These are phyloP conservation scores for Micractinium conductrix DNA, from an alignment of 139 green algal genomes.

Conservation along the genomic window DNA sequence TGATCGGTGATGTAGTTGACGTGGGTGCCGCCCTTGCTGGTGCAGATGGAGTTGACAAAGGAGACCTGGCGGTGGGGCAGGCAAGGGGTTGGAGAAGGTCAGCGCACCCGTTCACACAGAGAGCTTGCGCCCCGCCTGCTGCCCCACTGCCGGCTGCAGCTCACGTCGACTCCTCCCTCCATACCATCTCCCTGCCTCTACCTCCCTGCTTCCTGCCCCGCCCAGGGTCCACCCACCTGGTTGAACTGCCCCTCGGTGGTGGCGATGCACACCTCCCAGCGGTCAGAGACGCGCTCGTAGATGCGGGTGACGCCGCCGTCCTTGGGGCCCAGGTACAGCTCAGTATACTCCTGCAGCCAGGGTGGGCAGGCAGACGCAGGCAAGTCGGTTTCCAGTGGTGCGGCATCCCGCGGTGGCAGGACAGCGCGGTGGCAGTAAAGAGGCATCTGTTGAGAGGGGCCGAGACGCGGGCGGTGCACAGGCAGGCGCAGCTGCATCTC, in stretches of 20 bases:
- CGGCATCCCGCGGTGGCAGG: no score
- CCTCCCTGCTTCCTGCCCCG: background rate
- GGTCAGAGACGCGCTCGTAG: conserved; percentile 90
- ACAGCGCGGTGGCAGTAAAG: no score
- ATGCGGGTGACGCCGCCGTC: conserved; percentile 75
- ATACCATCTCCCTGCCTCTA: background rate
- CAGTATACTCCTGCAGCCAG: conserved; percentile 97
- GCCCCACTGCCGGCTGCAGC: no score
- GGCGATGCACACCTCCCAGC: conserved; percentile 95
- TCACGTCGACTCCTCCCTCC: no score
- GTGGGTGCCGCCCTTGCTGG: conserved; percentile 96
- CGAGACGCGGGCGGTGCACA: no score
- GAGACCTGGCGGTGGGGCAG: conserved; percentile 84
- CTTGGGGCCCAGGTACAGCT: conserved; percentile 88
- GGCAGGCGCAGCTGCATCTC: no score
- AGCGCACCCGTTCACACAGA: no score
- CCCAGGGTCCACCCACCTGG: conserved; percentile 74
- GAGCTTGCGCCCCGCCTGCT: no score
- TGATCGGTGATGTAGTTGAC: conserved; percentile 94
- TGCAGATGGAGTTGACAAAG: conserved; percentile 99
- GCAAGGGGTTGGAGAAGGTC: background rate
- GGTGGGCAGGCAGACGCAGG: no score
- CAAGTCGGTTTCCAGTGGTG: no score
- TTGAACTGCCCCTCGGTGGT: conserved; percentile 92
- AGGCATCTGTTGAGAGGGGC: no score